phyloP scores from a whole-genome alignment of 179 eudicot species.

The Carnegiea gigantea region DNA sequence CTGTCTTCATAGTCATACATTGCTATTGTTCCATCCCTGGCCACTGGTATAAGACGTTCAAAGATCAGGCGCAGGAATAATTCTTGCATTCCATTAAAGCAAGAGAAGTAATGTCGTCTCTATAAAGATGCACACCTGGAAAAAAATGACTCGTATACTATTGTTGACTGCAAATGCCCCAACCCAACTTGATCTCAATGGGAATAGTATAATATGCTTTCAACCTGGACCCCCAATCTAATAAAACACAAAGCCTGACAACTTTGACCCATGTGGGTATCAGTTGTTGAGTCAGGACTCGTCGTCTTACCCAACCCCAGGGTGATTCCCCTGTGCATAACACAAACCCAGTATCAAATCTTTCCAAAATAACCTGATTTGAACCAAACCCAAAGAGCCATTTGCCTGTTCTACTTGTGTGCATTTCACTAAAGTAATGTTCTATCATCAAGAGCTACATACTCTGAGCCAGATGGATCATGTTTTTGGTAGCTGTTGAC shows the following conservation, averaged over 20 bases:
- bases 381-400: not conserved
- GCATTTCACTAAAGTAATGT: not conserved
- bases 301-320: not conserved
- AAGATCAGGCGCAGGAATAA: not conserved
- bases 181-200: too few species aligned
- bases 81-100: not conserved
- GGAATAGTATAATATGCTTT: not conserved
- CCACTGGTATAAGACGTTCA: conserved; percentile 31
- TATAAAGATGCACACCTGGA: not conserved
- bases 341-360: too few species aligned
- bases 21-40: conserved; percentile 38
- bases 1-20: conserved; percentile 32
- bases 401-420: not conserved
- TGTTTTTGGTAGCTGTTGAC: conserved; percentile 59
- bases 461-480: conserved; percentile 76
- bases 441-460: conserved; percentile 22
- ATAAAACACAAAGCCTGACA: not conserved
- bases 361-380: not conserved
- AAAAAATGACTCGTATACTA: not conserved
- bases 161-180: too few species aligned
- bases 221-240: not conserved
- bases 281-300: not conserved
- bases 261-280: not conserved
- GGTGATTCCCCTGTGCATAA: not conserved
- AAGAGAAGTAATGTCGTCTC: not conserved